phyloP scores from a whole-genome alignment of 805 yeast genomes.

The Danielia reshetovae region DNA sequence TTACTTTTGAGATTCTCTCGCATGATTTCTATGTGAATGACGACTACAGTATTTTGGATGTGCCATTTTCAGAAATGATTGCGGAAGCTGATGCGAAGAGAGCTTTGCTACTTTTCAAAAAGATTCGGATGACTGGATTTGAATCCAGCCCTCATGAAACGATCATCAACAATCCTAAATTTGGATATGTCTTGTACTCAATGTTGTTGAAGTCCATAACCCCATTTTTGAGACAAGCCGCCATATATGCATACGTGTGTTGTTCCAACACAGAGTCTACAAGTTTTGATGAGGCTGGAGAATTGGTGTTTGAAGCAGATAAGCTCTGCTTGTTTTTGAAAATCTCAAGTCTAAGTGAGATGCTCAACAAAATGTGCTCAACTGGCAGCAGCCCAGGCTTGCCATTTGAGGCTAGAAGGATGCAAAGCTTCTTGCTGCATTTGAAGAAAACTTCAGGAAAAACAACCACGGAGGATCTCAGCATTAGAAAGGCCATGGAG shows the following conservation, averaged over 20 bases:
- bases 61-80: slow-evolving; percentile 30
- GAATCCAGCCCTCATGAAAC: slow-evolving; percentile 8
- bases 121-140: slow-evolving; percentile 9
- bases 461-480: slow-evolving; percentile 5
- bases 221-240: slow-evolving; percentile 62
- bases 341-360: slow-evolving; percentile 34
- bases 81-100: slow-evolving; percentile 17
- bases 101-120: slow-evolving; percentile 24
- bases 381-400: slow-evolving; percentile 6
- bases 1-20: slow-evolving; percentile 24
- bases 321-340: slow-evolving; percentile 48
- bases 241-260: slow-evolving; percentile 51
- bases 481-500: slow-evolving; percentile 32
- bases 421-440: slow-evolving; percentile 18
- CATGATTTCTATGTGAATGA: slow-evolving; percentile 23
- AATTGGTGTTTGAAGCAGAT: slow-evolving; percentile 46
- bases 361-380: slow-evolving; percentile 9
- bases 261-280: slow-evolving; percentile 45
- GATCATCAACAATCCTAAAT: slow-evolving; percentile 17
- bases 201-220: slow-evolving; percentile 54
- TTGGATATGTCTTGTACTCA: slow-evolving; percentile 44
- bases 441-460: slow-evolving; percentile 6
- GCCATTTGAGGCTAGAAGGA: slow-evolving; percentile 22
- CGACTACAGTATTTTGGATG: slow-evolving; percentile 28
- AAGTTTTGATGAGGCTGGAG: slow-evolving; percentile 19